Evolutionary conservation across 148 eudicot genomes (phyloP).

Genomic region (Tetragonia tetragonoides): DNA sequence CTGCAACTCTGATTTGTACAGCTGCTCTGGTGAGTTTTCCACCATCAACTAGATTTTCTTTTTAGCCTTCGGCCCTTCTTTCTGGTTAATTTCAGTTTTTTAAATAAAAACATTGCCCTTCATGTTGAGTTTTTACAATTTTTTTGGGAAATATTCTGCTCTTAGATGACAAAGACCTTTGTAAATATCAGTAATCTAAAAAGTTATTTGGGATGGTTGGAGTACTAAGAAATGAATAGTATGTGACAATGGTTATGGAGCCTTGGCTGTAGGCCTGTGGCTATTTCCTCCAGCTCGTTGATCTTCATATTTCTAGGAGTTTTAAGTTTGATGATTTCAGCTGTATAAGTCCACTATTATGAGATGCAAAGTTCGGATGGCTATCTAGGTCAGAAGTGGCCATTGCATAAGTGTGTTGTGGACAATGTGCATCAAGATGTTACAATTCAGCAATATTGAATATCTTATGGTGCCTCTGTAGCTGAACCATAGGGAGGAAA

Average conservation of each 20-base stretch:
- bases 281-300: no score
- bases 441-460: neutral
- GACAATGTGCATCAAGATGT: neutral
- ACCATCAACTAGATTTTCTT: neutral
- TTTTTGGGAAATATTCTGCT: neutral
- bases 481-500: neutral
- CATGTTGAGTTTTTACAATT: neutral
- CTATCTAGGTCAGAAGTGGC: neutral
- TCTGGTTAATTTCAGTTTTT: neutral
- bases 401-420: neutral
- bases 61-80: neutral
- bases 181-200: no score
- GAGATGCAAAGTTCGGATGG: neutral
- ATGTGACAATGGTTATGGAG: no score
- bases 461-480: neutral
- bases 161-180: no score
- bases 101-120: neutral
- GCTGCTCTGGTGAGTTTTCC: conserved; percentile 31
- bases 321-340: neutral
- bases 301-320: neutral
- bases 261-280: no score
- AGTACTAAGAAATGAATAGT: no score
- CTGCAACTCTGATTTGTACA: conserved; percentile 28
- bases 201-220: no score
- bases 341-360: no score